Evolutionary conservation across 192 early-diverging fungal genomes (phyloP).

Genomic region (Coemansia sp.): DNA sequence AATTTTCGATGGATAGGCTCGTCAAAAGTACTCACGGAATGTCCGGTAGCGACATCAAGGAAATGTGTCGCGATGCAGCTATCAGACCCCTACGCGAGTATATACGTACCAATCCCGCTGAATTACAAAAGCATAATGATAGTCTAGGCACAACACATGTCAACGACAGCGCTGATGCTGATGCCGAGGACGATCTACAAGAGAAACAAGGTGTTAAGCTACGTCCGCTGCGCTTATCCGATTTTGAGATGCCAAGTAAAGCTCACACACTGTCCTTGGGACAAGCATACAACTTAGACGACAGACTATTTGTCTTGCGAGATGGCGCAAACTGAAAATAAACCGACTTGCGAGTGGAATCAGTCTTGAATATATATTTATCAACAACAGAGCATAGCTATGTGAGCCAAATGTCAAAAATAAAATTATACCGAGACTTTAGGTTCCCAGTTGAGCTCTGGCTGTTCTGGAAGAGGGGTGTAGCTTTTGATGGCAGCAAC

Average conservation of each 20-base stretch:
- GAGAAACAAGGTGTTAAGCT: conserved; percentile 9
- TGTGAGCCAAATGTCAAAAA: background rate
- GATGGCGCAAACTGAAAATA: conserved; percentile 12
- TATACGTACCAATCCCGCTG: conserved; percentile 57
- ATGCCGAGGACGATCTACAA: background rate
- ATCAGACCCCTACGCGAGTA: conserved; percentile 94
- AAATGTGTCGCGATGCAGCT: conserved; percentile 92
- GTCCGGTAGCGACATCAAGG: conserved; percentile 96
- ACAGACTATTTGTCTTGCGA: conserved; percentile 15
- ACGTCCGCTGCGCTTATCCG: conserved; percentile 29
- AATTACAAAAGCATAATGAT: conserved; percentile 28
- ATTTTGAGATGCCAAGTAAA: conserved; percentile 37
- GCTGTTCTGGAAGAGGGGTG: conserved; percentile 48
- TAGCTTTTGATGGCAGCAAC: conserved; percentile 58
- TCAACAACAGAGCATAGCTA: background rate
- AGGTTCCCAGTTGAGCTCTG: conserved; percentile 55
- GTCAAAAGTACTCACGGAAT: conserved; percentile 74
- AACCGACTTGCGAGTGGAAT: too few species aligned
- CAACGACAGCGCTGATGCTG: background rate
- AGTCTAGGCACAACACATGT: background rate
- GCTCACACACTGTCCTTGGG: conserved; percentile 26
- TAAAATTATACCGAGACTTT: conserved; percentile 2
- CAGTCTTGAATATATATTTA: too few species aligned
- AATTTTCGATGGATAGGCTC: conserved; percentile 68
- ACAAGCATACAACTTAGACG: conserved; percentile 43